Base-by-base conservation (phyloP, 768 basidiomycete genomes). In the Pisolithus microcarpus region DNA sequence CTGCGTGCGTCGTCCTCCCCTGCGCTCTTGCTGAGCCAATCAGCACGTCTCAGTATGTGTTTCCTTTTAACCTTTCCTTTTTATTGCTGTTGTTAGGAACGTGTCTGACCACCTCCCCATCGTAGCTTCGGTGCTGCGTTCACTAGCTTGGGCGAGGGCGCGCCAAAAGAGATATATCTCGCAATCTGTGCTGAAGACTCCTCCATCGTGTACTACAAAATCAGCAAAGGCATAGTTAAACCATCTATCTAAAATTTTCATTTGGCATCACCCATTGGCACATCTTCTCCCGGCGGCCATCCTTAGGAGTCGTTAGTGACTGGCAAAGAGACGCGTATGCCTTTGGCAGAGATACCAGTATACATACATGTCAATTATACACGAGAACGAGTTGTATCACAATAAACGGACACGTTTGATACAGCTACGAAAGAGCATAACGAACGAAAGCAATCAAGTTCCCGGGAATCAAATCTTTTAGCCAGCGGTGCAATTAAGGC, bases 191-290 rank as follows among this genome's bases (percentile, higher is more conserved):
- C 83, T 0, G 80, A 85, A 46, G 88, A 91, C 58, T 82, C 88
- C 10, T 89, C 88, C 8, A 83, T 85, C 43, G 88, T 91, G 47
- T 91, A 91, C 65, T 91, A 91, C 68, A 87, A 86, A 59, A 73
- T 91, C 52, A 84, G 82, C 61, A 74, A 76, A 46, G 88, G 87
- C 50, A 85, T 91, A 30, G 80, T 82, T 53, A 90, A 90, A 58
- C 87, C 85, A 23, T 72, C 77, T 10, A 68, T 85, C 42, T 86
- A 68, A 38, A 19, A 3, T 34, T 15, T 23, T 11, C 11, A 30
- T 30, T 9, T 30, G 30, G 13, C 5, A 15, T 34, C 34, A 15
- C 34, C 5, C 13, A 11, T 15, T 13, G 13, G 34, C 13, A 11
- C 34, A 34, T 34, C 34, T 34, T 2, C 30, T n/a, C n/a, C n/a